phyloP scores from a whole-genome alignment of 2,329 filamentous ascomycete species.

The Thyridium curvatum region DNA sequence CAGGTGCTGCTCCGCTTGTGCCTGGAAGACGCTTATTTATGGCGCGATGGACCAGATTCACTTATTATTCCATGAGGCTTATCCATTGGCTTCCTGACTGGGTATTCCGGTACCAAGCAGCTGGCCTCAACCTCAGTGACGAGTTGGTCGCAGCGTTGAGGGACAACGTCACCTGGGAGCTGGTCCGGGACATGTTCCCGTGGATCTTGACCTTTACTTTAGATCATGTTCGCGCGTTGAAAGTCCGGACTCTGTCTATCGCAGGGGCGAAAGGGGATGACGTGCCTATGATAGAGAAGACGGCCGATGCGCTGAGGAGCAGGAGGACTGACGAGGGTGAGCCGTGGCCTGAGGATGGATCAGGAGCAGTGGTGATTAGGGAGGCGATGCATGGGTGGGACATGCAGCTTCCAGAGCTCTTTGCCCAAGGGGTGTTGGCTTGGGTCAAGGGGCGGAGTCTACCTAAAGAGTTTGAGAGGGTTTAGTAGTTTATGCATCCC shows the following conservation, averaged over 20 bases:
- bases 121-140: conserved; percentile 16
- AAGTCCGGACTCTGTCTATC: conserved; percentile 17
- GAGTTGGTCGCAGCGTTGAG: conserved; percentile 21
- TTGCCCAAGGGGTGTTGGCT: conserved; percentile 22
- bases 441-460: conserved; percentile 12
- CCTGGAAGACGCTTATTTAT: not conserved
- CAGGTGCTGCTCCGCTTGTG: conserved; percentile 19
- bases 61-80: too few species aligned
- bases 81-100: too few species aligned
- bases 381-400: conserved; percentile 29
- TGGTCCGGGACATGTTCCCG: conserved; percentile 13
- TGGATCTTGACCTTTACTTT: conserved; percentile 15
- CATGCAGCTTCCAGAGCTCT: conserved; percentile 26
- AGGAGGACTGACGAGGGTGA: conserved; percentile 5
- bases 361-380: conserved; percentile 20
- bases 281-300: conserved; percentile 18
- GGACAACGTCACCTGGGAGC: conserved; percentile 17
- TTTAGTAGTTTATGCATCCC: too few species aligned
- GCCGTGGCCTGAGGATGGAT: conserved; percentile 14
- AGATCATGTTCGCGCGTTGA: conserved; percentile 14
- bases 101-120: too few species aligned
- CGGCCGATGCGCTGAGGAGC: conserved; percentile 14
- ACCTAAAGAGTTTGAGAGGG: too few species aligned
- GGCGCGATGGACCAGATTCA: too few species aligned
- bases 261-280: conserved; percentile 22